phyloP scores from a whole-genome alignment of 768 basidiomycete genomes.

The Pseudohyphozyma bogoriensis region DNA sequence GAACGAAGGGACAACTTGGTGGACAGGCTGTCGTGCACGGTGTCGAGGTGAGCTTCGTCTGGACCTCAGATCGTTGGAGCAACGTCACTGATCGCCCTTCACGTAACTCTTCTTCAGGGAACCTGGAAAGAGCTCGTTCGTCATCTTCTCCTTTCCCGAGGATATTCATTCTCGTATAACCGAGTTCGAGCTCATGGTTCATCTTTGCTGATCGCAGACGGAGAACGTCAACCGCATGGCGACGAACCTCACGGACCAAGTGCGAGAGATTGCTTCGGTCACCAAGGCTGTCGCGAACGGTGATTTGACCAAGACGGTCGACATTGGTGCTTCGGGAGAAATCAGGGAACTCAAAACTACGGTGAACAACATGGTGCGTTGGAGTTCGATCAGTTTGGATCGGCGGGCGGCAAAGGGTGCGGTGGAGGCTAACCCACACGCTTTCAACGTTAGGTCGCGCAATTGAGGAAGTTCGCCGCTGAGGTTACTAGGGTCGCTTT shows the following conservation, averaged over 20 bases:
- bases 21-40: conserved; percentile 42
- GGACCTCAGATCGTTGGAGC: neutral
- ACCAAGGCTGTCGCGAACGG: conserved; percentile 84
- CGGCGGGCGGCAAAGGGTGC: too few relatives aligned
- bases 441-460: conserved; percentile 42
- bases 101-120: conserved; percentile 25
- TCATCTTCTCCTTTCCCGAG: neutral
- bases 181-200: too few relatives aligned
- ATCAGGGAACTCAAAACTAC: conserved; percentile 55
- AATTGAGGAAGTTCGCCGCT: conserved; percentile 41
- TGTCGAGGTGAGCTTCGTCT: conserved; percentile 32
- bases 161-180: too few relatives aligned
- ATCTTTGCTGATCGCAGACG: conserved; percentile 25
- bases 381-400: too few relatives aligned
- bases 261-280: conserved; percentile 46
- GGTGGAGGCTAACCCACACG: neutral
- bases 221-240: conserved; percentile 40
- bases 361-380: conserved; percentile 75
- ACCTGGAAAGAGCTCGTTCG: conserved; percentile 39
- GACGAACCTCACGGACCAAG: conserved; percentile 39
- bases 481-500: conserved; percentile 43
- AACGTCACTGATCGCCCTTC: too few relatives aligned
- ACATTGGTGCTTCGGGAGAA: conserved; percentile 75
- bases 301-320: conserved; percentile 84
- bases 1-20: conserved; percentile 40